Conservation (phyloP, 73 alveolate species). For the Tetrahymena thermophila region DNA sequence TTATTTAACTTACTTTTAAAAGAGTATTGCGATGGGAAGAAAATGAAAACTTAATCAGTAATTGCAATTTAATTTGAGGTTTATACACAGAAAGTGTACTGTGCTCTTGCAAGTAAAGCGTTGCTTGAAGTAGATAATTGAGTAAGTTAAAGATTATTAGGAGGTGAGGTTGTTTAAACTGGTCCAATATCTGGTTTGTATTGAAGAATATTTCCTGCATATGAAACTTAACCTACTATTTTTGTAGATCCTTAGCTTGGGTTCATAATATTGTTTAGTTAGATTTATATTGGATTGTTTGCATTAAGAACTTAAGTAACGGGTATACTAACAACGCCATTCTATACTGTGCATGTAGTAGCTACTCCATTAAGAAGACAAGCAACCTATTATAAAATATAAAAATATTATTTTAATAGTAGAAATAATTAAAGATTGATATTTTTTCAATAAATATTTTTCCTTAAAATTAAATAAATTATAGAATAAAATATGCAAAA, state of each 20-base stretch:
- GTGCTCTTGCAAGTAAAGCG: conserved; percentile 13
- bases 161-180: conserved; percentile 14
- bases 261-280: neutral
- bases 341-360: neutral
- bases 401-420: no score
- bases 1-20: neutral
- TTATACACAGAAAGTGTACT: conserved; percentile 18
- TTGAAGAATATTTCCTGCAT: neutral
- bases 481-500: no score
- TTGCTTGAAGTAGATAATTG: neutral
- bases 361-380: neutral
- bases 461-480: no score
- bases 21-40: conserved; percentile 12
- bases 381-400: neutral
- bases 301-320: neutral
- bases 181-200: conserved; percentile 25
- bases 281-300: neutral
- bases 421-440: no score
- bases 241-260: conserved; percentile 16
- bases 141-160: neutral
- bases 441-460: no score
- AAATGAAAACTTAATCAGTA: conserved; percentile 17
- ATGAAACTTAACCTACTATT: conserved; percentile 12
- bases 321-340: neutral
- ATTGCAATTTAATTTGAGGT: conserved; percentile 9